Conservation (phyloP, 192 early-diverging fungal species). For the Mortierella alpina region DNA sequence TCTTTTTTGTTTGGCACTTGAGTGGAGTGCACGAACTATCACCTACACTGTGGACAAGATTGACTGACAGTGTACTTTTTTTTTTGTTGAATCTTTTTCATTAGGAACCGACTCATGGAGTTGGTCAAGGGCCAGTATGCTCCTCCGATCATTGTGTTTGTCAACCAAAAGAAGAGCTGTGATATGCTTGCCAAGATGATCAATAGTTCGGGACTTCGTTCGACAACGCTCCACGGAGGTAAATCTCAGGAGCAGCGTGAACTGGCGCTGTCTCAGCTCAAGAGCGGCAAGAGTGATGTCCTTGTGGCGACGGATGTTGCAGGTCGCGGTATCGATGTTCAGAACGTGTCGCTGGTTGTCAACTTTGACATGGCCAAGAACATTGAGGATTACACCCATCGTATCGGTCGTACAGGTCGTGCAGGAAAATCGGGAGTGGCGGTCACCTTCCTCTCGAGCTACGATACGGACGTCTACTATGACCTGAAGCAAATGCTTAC, state of each 20-base stretch:
- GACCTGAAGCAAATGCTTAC: constrained; percentile 80
- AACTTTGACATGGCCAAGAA: constrained; percentile 99
- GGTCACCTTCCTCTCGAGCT: constrained; percentile 85
- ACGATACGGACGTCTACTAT: constrained; percentile 90
- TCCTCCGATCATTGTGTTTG: constrained; percentile 96
- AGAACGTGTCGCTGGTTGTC: constrained; percentile 95
- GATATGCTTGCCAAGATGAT: constrained; percentile 87
- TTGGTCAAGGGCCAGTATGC: constrained; percentile 77
- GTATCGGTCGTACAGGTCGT: constrained; percentile 98
- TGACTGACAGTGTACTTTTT: not conserved
- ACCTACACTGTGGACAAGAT: not conserved
- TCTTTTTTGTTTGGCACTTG: not conserved
- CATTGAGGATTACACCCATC: constrained; percentile 98
- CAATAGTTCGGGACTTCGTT: constrained; percentile 76
- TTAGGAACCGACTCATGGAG: constrained; percentile 79
- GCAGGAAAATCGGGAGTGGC: constrained; percentile 94
- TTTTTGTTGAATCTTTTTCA: not conserved
- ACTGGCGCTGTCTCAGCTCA: constrained; percentile 81
- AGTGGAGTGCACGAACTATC: too few species aligned
- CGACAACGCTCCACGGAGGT: constrained; percentile 92
- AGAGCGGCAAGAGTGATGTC: constrained; percentile 83
- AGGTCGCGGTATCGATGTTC: constrained; percentile 98
- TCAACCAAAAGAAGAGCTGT: constrained; percentile 95
- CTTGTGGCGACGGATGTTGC: constrained; percentile 99
- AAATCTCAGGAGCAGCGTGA: constrained; percentile 99